Percentiles rank a stretch among this genome's conserved stretches.
These are phyloP conservation scores for Phytophthora fragariae DNA, from an alignment of 352 stramenopile genomes.

Conservation along the genomic window DNA sequence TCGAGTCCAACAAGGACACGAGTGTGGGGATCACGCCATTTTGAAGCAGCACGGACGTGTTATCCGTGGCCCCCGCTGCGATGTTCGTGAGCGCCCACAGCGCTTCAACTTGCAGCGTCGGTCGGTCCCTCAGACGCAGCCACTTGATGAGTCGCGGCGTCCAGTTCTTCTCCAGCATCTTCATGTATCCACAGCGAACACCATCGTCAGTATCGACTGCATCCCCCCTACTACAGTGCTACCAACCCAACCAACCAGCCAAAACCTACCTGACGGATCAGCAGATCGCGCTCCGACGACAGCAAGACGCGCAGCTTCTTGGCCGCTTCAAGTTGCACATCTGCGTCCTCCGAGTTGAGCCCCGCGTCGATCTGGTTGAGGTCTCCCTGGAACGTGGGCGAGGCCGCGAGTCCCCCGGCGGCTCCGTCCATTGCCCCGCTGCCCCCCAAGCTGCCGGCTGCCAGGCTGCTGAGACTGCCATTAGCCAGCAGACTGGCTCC, in stretches of 20 bases:
- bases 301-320: constrained; percentile 90
- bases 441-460: constrained; percentile 28
- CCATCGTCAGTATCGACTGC: background rate
- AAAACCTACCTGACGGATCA: constrained; percentile 80
- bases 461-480: constrained; percentile 51
- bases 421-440: constrained; percentile 45
- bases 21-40: constrained; percentile 93
- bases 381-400: constrained; percentile 78
- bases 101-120: constrained; percentile 92
- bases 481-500: constrained; percentile 55
- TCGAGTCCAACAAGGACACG: constrained; percentile 90
- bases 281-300: constrained; percentile 82
- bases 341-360: constrained; percentile 83
- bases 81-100: constrained; percentile 97
- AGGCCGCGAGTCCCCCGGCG: constrained; percentile 44
- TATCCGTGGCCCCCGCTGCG: constrained; percentile 91
- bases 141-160: constrained; percentile 88
- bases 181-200: constrained; percentile 3
- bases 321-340: constrained; percentile 84
- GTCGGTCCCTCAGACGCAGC: constrained; percentile 78
- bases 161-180: constrained; percentile 93
- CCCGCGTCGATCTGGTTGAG: constrained; percentile 85
- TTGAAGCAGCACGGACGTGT: constrained; percentile 93
- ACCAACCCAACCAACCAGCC: background rate
- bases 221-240: no score